Base-by-base conservation (phyloP, 2,329 filamentous ascomycete species). In the Claviceps digitariae region DNA sequence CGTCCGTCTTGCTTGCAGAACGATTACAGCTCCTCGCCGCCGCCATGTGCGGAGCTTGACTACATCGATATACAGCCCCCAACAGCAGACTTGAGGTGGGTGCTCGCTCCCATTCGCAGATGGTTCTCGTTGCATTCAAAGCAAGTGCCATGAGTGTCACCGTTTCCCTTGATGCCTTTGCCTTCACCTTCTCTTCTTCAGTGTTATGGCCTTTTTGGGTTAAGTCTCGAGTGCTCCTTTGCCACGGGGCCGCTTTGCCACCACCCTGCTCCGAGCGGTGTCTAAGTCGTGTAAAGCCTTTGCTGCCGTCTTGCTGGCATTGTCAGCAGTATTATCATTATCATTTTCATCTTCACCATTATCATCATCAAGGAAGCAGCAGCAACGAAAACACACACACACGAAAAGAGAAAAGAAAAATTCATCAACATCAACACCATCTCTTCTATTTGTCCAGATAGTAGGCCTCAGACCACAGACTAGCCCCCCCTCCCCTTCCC, bases 21-120 rank as follows among this genome's bases (percentile, higher is more conserved):
- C 74, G 76, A 78, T 63, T 79, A 77, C 68, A 73, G 77, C 67
- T 70, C 74, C 65, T 74, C 76, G 66, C 71, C 75, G 66, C 67
- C 70, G 63, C 62, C 67, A 56, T 61, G 59, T 51, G 55, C 64
- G 61, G 74, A 73, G 65, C 69, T 79, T 64, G 75, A 77, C 60
- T 79, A 77, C 63, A 71, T 78, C 63, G 74, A 76, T 52, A 71
- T 78, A 61, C 72, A 71, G 52, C 66, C 72, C 51, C 69, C 72
- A 60, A 63, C 69, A 34, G 66, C 64, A 72, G 76, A 79, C 63
- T 76, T 79, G 69, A 76, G 77, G 77, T 79, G 66, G 64, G 77
- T 75, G 47, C 48, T 54, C 54, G 29, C 54, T 61, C 29, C 53
- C 54, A 58, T 64, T 62, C 55, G 53, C 52, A 55, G 55, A 52